Conservation (phyloP, 2,329 filamentous ascomycete genomes). For the Nigrospora sphaerica region DNA sequence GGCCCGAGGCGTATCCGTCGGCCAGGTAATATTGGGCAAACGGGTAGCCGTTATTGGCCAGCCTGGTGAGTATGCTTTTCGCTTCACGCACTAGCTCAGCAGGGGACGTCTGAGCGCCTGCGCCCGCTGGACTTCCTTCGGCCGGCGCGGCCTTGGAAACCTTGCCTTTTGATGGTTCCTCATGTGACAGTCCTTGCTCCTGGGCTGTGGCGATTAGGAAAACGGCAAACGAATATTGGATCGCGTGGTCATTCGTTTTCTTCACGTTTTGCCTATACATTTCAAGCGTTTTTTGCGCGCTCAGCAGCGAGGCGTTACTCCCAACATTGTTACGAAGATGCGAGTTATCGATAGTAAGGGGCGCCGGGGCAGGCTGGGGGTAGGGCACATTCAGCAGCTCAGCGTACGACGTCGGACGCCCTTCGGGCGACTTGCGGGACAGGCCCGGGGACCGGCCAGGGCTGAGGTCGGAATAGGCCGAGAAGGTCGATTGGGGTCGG, state of each 20-base stretch:
- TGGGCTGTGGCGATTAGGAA: slow-evolving; percentile 88
- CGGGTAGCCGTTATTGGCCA: slow-evolving; percentile 83
- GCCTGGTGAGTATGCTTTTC: slow-evolving; percentile 76
- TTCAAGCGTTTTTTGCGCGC: slow-evolving; percentile 87
- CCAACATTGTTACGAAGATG: slow-evolving; percentile 74
- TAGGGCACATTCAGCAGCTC: slow-evolving; percentile 65
- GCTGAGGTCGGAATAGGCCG: slow-evolving; percentile 62
- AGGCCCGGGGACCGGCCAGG: slow-evolving; percentile 52
- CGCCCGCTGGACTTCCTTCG: slow-evolving; percentile 37
- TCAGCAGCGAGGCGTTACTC: slow-evolving; percentile 83
- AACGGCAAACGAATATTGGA: slow-evolving; percentile 94
- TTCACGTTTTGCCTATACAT: slow-evolving; percentile 98
- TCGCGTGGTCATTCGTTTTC: slow-evolving; percentile 84
- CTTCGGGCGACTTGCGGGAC: slow-evolving; percentile 49
- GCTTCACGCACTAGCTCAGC: slow-evolving; percentile 77
- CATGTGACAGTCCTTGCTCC: slow-evolving; percentile 57
- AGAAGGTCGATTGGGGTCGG: slow-evolving; percentile 72
- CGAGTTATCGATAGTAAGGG: slow-evolving; percentile 72
- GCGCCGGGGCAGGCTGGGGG: slow-evolving; percentile 64
- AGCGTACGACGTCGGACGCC: slow-evolving; percentile 44
- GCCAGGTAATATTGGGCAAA: slow-evolving; percentile 97
- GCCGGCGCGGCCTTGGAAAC: slow-evolving; percentile 38
- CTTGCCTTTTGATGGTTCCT: slow-evolving; percentile 38
- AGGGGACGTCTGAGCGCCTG: slow-evolving; percentile 30
- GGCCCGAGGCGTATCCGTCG: slow-evolving; percentile 86